Percentiles rank a stretch among this genome's conserved stretches.
phyloP scores from a whole-genome alignment of 2,329 filamentous ascomycete species.

The Fusarium sp. region DNA sequence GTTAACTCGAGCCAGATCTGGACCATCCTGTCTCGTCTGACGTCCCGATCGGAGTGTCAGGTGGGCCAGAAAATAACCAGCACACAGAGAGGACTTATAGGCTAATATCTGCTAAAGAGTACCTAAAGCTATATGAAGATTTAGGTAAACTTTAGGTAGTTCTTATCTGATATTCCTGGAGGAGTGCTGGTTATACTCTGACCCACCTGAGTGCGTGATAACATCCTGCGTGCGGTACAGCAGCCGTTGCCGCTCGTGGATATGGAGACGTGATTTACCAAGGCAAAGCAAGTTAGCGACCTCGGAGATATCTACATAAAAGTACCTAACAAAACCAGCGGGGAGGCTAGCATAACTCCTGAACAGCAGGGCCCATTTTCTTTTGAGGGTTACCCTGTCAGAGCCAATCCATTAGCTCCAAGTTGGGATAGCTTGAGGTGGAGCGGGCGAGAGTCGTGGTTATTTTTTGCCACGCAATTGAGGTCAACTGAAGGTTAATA shows the following conservation, averaged over 20 bases:
- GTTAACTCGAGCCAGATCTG: constrained; percentile 22
- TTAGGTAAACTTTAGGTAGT: too few species aligned
- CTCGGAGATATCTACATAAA: too few species aligned
- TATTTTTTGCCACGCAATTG: constrained; percentile 23
- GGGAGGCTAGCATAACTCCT: constrained; percentile 36
- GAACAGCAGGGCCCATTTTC: constrained; percentile 4
- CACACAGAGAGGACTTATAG: too few species aligned
- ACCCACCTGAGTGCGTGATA: too few species aligned
- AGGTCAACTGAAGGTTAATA: neutral
- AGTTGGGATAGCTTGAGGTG: constrained; percentile 18
- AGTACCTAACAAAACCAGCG: too few species aligned
- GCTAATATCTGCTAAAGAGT: too few species aligned
- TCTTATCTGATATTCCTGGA: too few species aligned
- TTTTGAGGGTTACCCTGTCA: constrained; percentile 29
- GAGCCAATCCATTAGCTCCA: constrained; percentile 23
- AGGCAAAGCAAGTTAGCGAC: too few species aligned
- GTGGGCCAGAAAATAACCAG: too few species aligned
- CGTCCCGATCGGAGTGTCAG: constrained; percentile 24
- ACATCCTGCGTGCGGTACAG: constrained; percentile 14
- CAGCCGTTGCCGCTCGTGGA: constrained; percentile 24
- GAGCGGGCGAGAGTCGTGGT: constrained; percentile 19
- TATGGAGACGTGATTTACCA: constrained; percentile 2
- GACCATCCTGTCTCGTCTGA: constrained; percentile 12
- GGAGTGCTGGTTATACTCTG: too few species aligned
- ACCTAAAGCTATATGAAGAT: too few species aligned